Percentiles rank a stretch among this genome's conserved stretches.
Conservation (phyloP, 2,329 filamentous ascomycete species). For the Fusarium equiseti region DNA sequence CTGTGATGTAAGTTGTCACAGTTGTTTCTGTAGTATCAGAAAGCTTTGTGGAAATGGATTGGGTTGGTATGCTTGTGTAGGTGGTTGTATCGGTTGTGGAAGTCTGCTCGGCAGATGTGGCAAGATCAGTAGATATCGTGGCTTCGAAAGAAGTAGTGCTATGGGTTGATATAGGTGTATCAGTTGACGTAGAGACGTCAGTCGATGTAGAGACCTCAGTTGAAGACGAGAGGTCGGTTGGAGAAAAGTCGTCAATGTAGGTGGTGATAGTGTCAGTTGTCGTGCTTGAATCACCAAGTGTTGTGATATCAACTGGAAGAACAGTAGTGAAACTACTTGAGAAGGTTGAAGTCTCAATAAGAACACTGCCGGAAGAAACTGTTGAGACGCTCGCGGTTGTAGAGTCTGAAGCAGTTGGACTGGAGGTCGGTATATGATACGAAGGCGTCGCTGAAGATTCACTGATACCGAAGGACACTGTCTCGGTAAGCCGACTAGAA, state of each 20-base stretch:
- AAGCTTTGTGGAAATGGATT: neutral
- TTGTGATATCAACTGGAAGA: neutral
- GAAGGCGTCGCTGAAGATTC: neutral
- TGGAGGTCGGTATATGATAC: neutral
- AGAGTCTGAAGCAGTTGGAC: neutral
- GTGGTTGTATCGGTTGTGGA: neutral
- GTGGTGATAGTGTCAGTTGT: neutral
- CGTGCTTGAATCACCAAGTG: neutral
- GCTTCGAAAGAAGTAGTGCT: neutral
- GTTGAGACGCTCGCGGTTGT: neutral
- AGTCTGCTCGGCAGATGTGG: neutral
- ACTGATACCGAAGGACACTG: neutral
- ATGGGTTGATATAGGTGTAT: no score
- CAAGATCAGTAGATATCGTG: neutral
- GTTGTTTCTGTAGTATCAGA: neutral
- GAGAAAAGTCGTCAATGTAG: neutral
- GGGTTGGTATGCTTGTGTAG: neutral
- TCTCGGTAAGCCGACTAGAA: neutral
- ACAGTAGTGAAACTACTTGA: neutral
- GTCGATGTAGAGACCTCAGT: neutral
- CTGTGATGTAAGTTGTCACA: neutral
- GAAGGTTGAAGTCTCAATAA: neutral
- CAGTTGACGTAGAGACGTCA: neutral
- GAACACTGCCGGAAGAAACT: neutral
- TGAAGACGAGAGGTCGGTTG: neutral